A percentile compares a stretch with the other conserved stretches of the same genome.
phyloP scores from a whole-genome alignment of 1,284 basidiomycete genomes.

The Coniophora puteana region DNA sequence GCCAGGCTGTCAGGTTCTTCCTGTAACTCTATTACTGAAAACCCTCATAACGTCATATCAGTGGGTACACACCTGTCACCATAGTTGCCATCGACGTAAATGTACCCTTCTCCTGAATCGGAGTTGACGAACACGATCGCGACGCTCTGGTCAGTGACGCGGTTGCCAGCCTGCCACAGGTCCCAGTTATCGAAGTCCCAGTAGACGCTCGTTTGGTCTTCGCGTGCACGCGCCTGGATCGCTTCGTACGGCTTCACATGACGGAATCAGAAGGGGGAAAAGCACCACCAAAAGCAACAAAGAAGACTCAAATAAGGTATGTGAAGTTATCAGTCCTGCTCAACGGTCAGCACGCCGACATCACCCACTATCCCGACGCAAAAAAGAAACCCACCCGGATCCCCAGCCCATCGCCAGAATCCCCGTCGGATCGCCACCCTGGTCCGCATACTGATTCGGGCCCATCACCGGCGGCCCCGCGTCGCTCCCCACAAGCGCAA shows the following conservation, averaged over 20 bases:
- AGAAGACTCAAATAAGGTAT: constrained; percentile 23
- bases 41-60: constrained; percentile 32
- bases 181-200: constrained; percentile 22
- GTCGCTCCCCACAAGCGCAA: constrained; percentile 18
- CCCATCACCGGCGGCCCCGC: constrained; percentile 3
- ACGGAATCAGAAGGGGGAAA: background rate
- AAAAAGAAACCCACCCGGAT: constrained; percentile 29
- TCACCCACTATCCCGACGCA: no score
- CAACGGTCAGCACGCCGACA: background rate
- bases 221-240: constrained; percentile 17
- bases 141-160: constrained; percentile 14
- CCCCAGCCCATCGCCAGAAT: constrained; percentile 58
- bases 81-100: constrained; percentile 42
- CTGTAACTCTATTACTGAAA: constrained; percentile 42
- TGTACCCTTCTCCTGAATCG: constrained; percentile 33
- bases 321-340: constrained; percentile 23
- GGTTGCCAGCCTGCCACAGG: constrained; percentile 15
- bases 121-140: constrained; percentile 25
- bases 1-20: constrained; percentile 53
- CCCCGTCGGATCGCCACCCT: constrained; percentile 36
- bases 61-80: constrained; percentile 29
- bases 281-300: background rate
- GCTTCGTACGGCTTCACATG: constrained; percentile 22
- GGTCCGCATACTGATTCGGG: constrained; percentile 36
- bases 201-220: constrained; percentile 20